These are phyloP conservation scores for Saccharomycopsis javanensis DNA, from an alignment of 805 yeast species.

Conservation along the genomic window DNA sequence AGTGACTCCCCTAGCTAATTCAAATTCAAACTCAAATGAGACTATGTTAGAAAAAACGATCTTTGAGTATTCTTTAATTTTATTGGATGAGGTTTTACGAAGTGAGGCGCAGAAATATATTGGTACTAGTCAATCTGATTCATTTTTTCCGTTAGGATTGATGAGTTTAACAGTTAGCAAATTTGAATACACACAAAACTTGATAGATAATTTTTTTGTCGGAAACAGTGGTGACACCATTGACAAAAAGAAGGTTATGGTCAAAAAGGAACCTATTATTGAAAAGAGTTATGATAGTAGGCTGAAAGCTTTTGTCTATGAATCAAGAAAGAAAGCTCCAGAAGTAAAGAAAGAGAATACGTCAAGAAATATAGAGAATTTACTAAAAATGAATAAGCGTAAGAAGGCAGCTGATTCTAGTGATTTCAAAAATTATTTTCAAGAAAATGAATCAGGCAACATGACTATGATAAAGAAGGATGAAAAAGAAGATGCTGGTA, in stretches of 20 bases:
- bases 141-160: slow-evolving; percentile 40
- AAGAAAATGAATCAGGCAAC: background rate
- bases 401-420: background rate
- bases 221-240: background rate
- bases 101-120: slow-evolving; percentile 23
- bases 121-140: slow-evolving; percentile 13
- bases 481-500: background rate
- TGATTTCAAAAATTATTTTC: background rate
- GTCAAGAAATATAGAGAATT: background rate
- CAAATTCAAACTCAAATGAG: background rate
- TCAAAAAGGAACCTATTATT: background rate
- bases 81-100: slow-evolving; percentile 32
- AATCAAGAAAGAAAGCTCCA: slow-evolving; percentile 1
- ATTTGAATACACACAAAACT: slow-evolving; percentile 34
- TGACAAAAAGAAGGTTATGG: background rate
- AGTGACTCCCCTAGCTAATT: slow-evolving; percentile 1
- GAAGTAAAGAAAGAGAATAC: background rate
- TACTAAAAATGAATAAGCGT: background rate
- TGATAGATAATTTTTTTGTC: slow-evolving; percentile 15
- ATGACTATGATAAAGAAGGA: background rate
- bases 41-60: slow-evolving; percentile 23
- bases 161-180: slow-evolving; percentile 44
- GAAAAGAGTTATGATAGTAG: background rate
- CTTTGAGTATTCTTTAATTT: slow-evolving; percentile 28
- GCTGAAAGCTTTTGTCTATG: slow-evolving; percentile 1